A percentile compares a stretch with the other conserved stretches of the same genome.
Conservation (phyloP, 768 basidiomycete genomes). For the Mycena latifolia region DNA sequence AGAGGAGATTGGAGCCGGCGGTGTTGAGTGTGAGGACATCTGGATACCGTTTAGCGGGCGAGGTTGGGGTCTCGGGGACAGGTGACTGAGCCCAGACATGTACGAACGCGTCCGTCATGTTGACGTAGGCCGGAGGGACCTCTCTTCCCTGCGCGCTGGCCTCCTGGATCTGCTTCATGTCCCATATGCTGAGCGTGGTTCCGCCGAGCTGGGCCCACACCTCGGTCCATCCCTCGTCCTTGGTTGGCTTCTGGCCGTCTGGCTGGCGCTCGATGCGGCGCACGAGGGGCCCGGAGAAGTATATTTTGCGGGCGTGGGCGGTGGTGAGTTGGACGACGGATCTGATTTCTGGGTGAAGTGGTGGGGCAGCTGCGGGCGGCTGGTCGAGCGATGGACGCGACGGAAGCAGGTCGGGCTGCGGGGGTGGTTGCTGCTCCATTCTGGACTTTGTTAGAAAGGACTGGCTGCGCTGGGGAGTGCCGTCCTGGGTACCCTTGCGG, state of each 20-base stretch:
- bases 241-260: slow-evolving; percentile 75
- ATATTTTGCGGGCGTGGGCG: slow-evolving; percentile 87
- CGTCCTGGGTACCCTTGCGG: slow-evolving; percentile 21
- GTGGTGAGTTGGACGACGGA: slow-evolving; percentile 81
- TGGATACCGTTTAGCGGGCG: slow-evolving; percentile 68
- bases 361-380: slow-evolving; percentile 47
- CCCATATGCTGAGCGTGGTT: slow-evolving; percentile 92
- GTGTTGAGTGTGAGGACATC: slow-evolving; percentile 95
- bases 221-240: slow-evolving; percentile 85
- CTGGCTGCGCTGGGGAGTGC: slow-evolving; percentile 20
- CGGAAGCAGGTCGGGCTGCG: slow-evolving; percentile 37
- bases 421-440: slow-evolving; percentile 39
- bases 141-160: slow-evolving; percentile 84
- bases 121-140: slow-evolving; percentile 89
- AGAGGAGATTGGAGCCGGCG: slow-evolving; percentile 89
- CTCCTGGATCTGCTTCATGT: slow-evolving; percentile 89
- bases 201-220: slow-evolving; percentile 94
- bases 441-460: slow-evolving; percentile 25
- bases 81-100: slow-evolving; percentile 85
- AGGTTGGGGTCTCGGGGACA: slow-evolving; percentile 62
- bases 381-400: slow-evolving; percentile 37
- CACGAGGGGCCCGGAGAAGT: slow-evolving; percentile 87
- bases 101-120: slow-evolving; percentile 89
- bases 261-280: slow-evolving; percentile 83
- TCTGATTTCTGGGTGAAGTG: slow-evolving; percentile 85